Conservation (phyloP, 2,329 filamentous ascomycete genomes). For the Ophiostoma piceae region DNA sequence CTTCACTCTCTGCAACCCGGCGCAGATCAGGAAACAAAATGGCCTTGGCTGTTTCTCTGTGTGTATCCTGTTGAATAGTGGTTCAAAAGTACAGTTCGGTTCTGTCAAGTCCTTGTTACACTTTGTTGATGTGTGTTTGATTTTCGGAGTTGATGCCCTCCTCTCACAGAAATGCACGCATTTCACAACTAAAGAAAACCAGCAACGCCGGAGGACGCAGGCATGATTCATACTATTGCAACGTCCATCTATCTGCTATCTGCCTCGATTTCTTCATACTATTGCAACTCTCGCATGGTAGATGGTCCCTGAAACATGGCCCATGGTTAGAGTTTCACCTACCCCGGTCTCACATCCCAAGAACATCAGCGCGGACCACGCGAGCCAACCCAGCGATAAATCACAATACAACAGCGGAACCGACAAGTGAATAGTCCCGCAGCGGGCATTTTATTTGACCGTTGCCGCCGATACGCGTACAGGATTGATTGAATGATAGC, state of each 20-base stretch:
- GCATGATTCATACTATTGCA: background rate
- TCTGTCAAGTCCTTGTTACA: background rate
- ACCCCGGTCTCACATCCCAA: background rate
- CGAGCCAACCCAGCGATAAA: background rate
- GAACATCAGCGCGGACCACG: background rate
- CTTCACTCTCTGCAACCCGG: background rate
- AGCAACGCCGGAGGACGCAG: background rate
- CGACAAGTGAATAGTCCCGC: background rate
- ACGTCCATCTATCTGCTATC: background rate
- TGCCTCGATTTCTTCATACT: background rate
- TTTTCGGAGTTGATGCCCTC: background rate
- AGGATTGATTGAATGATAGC: background rate
- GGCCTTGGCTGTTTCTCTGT: background rate
- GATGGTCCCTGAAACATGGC: background rate
- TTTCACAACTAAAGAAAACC: background rate
- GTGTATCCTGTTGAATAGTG: background rate
- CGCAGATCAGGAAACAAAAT: background rate
- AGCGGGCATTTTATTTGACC: background rate
- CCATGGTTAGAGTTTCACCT: background rate
- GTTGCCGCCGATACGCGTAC: slow-evolving; percentile 3
- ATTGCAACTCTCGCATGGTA: background rate
- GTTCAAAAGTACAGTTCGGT: background rate
- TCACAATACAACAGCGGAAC: background rate
- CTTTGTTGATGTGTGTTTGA: background rate
- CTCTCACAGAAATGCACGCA: background rate